Percentiles rank a stretch among this genome's conserved stretches.
Evolutionary conservation across 2,329 filamentous ascomycete genomes (phyloP).

Genomic region (Epichloe baconii): DNA sequence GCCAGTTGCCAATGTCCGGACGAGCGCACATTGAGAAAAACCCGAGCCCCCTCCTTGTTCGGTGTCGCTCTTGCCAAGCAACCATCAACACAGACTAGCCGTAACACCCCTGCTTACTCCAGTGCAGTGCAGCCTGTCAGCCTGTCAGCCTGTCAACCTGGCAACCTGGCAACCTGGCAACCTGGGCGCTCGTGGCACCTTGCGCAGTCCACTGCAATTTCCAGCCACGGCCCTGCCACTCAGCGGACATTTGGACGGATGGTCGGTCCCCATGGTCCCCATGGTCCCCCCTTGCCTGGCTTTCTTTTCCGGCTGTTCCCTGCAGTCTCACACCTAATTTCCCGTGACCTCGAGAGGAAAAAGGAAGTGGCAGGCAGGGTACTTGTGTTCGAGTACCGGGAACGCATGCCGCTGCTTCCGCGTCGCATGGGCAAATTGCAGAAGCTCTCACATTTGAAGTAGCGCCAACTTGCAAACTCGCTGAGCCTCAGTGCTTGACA

Average conservation of each 20-base stretch:
- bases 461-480: not conserved
- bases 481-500: not conserved
- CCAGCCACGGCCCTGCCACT: constrained; percentile 2
- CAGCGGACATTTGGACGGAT: not conserved
- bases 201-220: constrained; percentile 6
- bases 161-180: not conserved
- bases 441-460: not conserved
- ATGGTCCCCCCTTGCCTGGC: not conserved
- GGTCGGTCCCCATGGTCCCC: not conserved
- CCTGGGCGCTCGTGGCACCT: constrained; percentile 1
- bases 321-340: not conserved
- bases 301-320: not conserved
- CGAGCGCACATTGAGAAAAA: no score
- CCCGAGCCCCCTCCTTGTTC: no score
- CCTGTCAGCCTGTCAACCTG: not conserved
- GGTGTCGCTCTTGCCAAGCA: no score
- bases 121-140: not conserved
- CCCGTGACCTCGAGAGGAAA: not conserved
- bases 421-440: not conserved
- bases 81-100: no score
- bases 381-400: not conserved
- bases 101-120: not conserved
- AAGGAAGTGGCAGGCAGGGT: not conserved
- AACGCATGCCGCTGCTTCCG: constrained; percentile 5
- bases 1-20: no score